Evolutionary conservation across 2,329 filamentous ascomycete genomes (phyloP).

Genomic region (Hyphodiscus sp.): DNA sequence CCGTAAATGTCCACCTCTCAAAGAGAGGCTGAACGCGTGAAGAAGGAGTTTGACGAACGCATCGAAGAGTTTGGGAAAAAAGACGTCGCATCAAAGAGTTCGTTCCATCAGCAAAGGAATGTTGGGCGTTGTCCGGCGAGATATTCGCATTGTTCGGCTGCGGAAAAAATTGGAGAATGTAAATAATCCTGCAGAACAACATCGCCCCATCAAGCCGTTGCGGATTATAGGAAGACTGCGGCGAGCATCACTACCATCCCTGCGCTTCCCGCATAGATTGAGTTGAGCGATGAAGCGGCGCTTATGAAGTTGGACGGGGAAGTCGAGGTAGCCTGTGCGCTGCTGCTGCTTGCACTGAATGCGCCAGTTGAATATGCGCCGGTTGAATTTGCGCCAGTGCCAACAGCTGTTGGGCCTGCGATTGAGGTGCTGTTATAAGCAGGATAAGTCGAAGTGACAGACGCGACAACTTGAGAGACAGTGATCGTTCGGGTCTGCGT

Average conservation of each 20-base stretch:
- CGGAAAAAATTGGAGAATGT: background rate
- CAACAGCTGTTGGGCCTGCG: background rate
- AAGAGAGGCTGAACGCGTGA: slow-evolving; percentile 13
- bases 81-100: slow-evolving; percentile 6
- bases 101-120: background rate
- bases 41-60: slow-evolving; percentile 19
- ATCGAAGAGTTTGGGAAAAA: slow-evolving; percentile 14
- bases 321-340: slow-evolving; percentile 20
- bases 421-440: slow-evolving; percentile 19
- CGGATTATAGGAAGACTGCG: slow-evolving; percentile 44
- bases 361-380: slow-evolving; percentile 12
- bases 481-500: slow-evolving; percentile 47
- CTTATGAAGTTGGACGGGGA: slow-evolving; percentile 33
- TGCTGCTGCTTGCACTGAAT: slow-evolving; percentile 26
- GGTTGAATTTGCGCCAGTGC: slow-evolving; percentile 16
- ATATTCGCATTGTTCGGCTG: background rate
- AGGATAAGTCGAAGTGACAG: slow-evolving; percentile 33
- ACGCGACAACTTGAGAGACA: slow-evolving; percentile 38
- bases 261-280: slow-evolving; percentile 40
- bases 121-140: background rate
- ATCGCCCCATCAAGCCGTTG: background rate
- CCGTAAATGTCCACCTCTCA: slow-evolving; percentile 16
- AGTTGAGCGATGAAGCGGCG: slow-evolving; percentile 37
- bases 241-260: slow-evolving; percentile 45
- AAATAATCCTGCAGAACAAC: slow-evolving; percentile 1